Percentiles rank a stretch among this genome's conserved stretches.
Evolutionary conservation across 768 basidiomycete genomes (phyloP).

Genomic region (Crucibulum laeve): DNA sequence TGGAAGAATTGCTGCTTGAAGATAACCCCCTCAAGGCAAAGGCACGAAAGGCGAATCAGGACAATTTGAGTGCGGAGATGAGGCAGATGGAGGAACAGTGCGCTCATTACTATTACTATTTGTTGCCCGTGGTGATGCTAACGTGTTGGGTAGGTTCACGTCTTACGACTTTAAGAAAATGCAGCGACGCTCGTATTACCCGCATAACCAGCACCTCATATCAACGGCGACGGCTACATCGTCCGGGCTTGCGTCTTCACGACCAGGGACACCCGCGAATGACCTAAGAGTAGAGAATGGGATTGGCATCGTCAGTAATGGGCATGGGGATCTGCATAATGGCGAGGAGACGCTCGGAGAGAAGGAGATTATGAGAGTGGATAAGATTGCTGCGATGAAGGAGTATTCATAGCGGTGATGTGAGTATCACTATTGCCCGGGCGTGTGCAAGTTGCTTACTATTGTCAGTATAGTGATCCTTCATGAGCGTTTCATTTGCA

Average conservation of each 20-base stretch:
- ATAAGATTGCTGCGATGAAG: constrained; percentile 44
- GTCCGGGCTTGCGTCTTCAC: constrained; percentile 63
- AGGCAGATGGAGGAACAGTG: constrained; percentile 98
- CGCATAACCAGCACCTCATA: constrained; percentile 70
- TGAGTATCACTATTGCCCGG: neutral
- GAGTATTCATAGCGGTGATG: constrained; percentile 36
- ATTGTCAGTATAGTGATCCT: too few relatives aligned
- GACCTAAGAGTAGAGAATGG: constrained; percentile 43
- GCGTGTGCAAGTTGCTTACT: too few relatives aligned
- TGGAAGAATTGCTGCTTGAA: constrained; percentile 93
- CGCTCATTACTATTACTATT: constrained; percentile 18
- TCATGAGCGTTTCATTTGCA: too few relatives aligned
- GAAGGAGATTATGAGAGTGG: constrained; percentile 30
- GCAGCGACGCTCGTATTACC: constrained; percentile 89
- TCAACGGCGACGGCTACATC: constrained; percentile 76
- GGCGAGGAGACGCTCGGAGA: constrained; percentile 26
- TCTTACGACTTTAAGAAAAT: constrained; percentile 91
- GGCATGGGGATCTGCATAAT: constrained; percentile 38
- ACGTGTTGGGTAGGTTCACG: constrained; percentile 57
- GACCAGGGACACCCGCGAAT: constrained; percentile 67
- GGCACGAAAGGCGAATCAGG: constrained; percentile 86
- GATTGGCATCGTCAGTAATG: constrained; percentile 32
- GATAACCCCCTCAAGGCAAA: constrained; percentile 97
- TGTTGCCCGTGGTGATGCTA: constrained; percentile 4
- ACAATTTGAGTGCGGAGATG: constrained; percentile 88